Percentiles rank a stretch among this genome's conserved stretches.
phyloP scores from a whole-genome alignment of 192 early-diverging fungal genomes.

The Helicostylum pulchrum region DNA sequence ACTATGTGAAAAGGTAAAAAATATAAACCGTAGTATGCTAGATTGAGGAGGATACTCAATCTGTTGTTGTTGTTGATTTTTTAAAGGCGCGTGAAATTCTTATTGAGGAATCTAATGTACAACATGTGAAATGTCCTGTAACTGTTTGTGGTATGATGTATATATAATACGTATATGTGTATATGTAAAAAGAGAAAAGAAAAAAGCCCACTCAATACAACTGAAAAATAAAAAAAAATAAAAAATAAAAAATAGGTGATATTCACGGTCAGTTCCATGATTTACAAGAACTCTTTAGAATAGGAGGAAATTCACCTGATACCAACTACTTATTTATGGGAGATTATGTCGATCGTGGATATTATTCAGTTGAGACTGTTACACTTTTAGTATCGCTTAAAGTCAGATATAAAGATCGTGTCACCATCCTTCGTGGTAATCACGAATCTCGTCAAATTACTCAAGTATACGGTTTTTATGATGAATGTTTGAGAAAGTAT shows the following conservation, averaged over 20 bases:
- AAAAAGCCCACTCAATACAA: neutral
- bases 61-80: neutral
- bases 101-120: constrained; percentile 96
- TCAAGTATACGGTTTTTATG: constrained; percentile 99
- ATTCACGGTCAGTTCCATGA: constrained; percentile 99
- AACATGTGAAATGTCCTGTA: constrained; percentile 93
- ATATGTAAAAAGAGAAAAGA: neutral
- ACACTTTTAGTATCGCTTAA: constrained; percentile 93
- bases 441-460: constrained; percentile 99
- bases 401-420: constrained; percentile 85
- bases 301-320: constrained; percentile 94
- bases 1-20: constrained; percentile 92
- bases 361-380: constrained; percentile 98
- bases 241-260: constrained; percentile 47
- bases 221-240: too few species aligned
- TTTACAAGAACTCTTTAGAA: constrained; percentile 93
- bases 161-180: neutral
- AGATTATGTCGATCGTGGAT: constrained; percentile 99
- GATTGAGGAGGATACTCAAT: neutral
- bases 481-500: constrained; percentile 98
- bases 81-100: constrained; percentile 91
- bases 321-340: constrained; percentile 99
- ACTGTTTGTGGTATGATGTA: constrained; percentile 77
- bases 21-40: too few species aligned
- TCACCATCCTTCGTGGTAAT: constrained; percentile 97